Base-by-base conservation (phyloP, 768 basidiomycete genomes). In the Boletellus ananiceps region DNA sequence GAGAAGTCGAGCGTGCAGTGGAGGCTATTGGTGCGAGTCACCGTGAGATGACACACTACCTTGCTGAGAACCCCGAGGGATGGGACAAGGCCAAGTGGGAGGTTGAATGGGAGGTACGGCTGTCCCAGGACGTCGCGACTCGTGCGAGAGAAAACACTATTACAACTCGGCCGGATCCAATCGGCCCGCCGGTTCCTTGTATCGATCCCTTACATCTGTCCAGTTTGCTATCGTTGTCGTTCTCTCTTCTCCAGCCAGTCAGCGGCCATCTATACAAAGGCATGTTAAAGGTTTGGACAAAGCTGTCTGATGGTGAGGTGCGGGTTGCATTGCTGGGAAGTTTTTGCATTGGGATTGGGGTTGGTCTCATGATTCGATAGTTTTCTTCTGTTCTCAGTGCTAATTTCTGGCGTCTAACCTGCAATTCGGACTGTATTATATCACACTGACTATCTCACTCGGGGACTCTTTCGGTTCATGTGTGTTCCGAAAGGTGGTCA, bases 61-160 rank as follows among this genome's bases (percentile, higher is more conserved):
- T 61, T 16, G 57, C 54, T 45, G 62, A 51, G 61, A 62, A 46
- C 47, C 25, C 48, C 38, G 50, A 62, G 12, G 62, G 57, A 3
- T 86, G 83, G 84, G 75, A 77, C 59, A 83, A 83, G 66, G 74
- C 74, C 14, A 74, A 69, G 42, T 86, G 84, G 84, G 84, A 86
- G 59, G 71, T 77, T 2, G 79, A 84, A 56, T 86, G 82, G 82
- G 78, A 80, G 57, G 66, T 65, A 14, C 69, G 66, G 31, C 69
- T 86, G n/a, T 85, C 84, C 16, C 70, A 73, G 33, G 82, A 86
- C 44, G 83, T 84, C 31, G 80, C 82, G 12, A 65, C 59, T 16
- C 66, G 78, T 14, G 52, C 77, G 43, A 73, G 78, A 27, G 71
- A 78, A 39, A 69, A 69, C 44, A 65, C 65, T 21, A 43, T 57